phyloP scores from a whole-genome alignment of 78 protist species.

The Dictyostelium capitatum region DNA sequence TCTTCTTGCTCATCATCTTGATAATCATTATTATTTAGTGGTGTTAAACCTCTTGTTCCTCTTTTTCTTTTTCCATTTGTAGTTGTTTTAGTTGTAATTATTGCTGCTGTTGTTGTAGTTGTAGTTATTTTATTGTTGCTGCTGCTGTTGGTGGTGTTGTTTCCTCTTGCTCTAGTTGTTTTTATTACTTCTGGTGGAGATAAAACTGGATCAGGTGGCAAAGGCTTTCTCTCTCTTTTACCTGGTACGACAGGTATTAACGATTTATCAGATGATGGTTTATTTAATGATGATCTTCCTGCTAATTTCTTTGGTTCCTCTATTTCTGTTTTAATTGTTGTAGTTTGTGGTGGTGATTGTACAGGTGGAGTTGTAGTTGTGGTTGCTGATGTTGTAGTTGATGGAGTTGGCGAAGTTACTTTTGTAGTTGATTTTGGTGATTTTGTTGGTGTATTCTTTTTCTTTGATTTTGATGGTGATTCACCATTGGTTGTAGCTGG shows the following conservation, averaged over 20 bases:
- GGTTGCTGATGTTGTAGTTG: background rate
- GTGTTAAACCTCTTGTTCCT: background rate
- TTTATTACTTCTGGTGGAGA: background rate
- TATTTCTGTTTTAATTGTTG: background rate
- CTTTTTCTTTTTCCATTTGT: conserved; percentile 19
- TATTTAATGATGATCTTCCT: background rate
- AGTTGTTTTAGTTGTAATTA: background rate
- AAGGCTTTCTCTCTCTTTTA: conserved; percentile 22
- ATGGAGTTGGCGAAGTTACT: too few relatives aligned
- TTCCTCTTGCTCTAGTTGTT: background rate
- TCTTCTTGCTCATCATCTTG: background rate
- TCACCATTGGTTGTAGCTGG: background rate
- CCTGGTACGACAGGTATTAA: background rate
- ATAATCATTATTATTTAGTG: too few relatives aligned
- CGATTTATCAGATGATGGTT: conserved; percentile 19
- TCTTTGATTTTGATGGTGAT: background rate
- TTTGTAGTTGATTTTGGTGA: background rate
- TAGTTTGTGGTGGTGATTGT: background rate
- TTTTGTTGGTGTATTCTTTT: background rate
- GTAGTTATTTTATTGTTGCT: background rate
- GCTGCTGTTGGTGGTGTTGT: background rate
- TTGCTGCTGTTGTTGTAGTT: conserved; percentile 1
- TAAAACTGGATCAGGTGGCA: background rate
- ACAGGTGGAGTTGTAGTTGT: background rate
- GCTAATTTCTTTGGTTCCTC: background rate